Evolutionary conservation across 2,329 filamentous ascomycete genomes (phyloP).

Genomic region (Diatrype stigma): DNA sequence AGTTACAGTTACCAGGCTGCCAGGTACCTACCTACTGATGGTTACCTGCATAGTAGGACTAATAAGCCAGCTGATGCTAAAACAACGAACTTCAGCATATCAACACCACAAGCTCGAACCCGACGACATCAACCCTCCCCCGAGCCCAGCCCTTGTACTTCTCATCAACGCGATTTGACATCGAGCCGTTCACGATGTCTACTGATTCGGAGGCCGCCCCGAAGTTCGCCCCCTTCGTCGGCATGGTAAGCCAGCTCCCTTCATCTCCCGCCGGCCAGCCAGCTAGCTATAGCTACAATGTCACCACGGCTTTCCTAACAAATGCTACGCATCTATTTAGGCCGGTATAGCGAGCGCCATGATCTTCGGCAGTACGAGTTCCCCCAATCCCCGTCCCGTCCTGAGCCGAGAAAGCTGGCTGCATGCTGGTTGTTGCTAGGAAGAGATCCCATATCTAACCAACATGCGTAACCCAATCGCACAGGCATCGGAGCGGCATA

Average conservation of each 20-base stretch:
- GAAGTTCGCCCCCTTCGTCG: conserved; percentile 83
- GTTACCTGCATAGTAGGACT: no score
- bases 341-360: conserved; percentile 76
- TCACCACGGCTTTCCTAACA: conserved; percentile 11
- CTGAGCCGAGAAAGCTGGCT: no score
- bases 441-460: no score
- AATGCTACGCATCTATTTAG: conserved; percentile 35
- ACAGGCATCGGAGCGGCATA: conserved; percentile 71
- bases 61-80: no score
- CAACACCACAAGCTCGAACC: no score
- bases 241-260: conserved; percentile 66
- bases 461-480: no score
- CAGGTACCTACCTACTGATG: no score
- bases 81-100: no score
- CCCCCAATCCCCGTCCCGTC: no score
- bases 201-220: conserved; percentile 60
- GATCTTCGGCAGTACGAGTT: conserved; percentile 71
- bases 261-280: not conserved
- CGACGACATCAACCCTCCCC: not conserved
- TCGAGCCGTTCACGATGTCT: conserved; percentile 38
- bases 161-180: not conserved
- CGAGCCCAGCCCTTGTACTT: not conserved
- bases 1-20: no score
- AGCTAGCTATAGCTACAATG: conserved; percentile 6
- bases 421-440: no score